phyloP scores from a whole-genome alignment of 495 filamentous ascomycete species.

The Pseudevernia furfuracea region DNA sequence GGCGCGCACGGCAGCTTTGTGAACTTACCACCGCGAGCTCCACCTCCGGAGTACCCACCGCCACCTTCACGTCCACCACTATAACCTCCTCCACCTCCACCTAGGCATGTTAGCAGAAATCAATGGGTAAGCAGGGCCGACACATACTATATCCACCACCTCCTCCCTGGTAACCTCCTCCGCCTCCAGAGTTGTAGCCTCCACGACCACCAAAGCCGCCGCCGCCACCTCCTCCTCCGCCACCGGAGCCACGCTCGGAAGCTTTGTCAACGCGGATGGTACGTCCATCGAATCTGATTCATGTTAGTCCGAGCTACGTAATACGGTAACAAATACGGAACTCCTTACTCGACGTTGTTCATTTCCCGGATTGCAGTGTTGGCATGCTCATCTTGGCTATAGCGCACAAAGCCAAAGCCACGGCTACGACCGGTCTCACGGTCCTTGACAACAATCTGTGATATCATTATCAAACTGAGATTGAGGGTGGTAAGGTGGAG shows the following conservation, averaged over 20 bases:
- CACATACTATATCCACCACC: conserved; percentile 32
- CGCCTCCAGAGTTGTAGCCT: conserved; percentile 30
- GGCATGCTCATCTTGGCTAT: conserved; percentile 71
- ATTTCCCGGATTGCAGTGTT: conserved; percentile 70
- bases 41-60: conserved; percentile 23
- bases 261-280: conserved; percentile 94
- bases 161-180: conserved; percentile 26
- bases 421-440: conserved; percentile 92
- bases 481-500: conserved; percentile 16
- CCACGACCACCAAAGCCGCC: conserved; percentile 35
- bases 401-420: conserved; percentile 95
- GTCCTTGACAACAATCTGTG: conserved; percentile 92
- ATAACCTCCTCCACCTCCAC: conserved; percentile 25
- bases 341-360: conserved; percentile 87
- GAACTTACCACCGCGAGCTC: conserved; percentile 32
- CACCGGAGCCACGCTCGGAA: conserved; percentile 59
- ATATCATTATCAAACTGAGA: conserved; percentile 22
- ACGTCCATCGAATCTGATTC: conserved; percentile 83
- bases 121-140: neutral
- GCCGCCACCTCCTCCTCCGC: conserved; percentile 33
- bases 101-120: conserved; percentile 12
- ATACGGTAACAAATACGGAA: neutral
- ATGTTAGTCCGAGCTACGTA: conserved; percentile 8
- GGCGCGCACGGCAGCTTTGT: neutral
- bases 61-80: conserved; percentile 26